phyloP scores from a whole-genome alignment of 148 eudicot genomes.

The Amaranthus palmeri region DNA sequence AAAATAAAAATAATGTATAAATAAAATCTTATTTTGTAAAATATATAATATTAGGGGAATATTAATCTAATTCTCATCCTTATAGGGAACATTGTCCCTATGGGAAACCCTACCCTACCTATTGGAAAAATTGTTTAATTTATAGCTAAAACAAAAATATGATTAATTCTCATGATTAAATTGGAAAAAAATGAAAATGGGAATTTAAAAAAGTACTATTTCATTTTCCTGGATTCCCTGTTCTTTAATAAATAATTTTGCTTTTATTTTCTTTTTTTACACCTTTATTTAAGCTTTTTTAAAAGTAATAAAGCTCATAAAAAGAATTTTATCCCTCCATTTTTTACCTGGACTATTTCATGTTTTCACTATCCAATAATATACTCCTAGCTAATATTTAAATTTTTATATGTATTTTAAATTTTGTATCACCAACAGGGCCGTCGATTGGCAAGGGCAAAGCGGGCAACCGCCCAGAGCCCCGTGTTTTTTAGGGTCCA shows the following conservation, averaged over 20 bases:
- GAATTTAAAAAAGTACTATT: neutral
- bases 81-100: slow-evolving; percentile 2
- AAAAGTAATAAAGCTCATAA: too few relatives aligned
- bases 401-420: too few relatives aligned
- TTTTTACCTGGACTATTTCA: too few relatives aligned
- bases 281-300: too few relatives aligned
- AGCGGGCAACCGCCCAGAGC: too few relatives aligned
- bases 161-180: neutral
- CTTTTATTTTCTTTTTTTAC: neutral
- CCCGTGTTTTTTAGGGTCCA: too few relatives aligned
- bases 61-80: neutral
- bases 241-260: neutral
- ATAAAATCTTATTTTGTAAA: neutral
- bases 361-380: too few relatives aligned
- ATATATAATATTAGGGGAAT: neutral
- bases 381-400: too few relatives aligned
- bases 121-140: slow-evolving; percentile 8
- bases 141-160: neutral
- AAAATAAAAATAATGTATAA: too few relatives aligned
- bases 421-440: too few relatives aligned
- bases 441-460: too few relatives aligned
- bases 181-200: slow-evolving; percentile 3
- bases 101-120: slow-evolving; percentile 1
- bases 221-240: slow-evolving; percentile 12
- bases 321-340: too few relatives aligned